These are phyloP conservation scores for Nakaseomyces nivariensis DNA, from an alignment of 1,139 yeast species.

Conservation along the genomic window DNA sequence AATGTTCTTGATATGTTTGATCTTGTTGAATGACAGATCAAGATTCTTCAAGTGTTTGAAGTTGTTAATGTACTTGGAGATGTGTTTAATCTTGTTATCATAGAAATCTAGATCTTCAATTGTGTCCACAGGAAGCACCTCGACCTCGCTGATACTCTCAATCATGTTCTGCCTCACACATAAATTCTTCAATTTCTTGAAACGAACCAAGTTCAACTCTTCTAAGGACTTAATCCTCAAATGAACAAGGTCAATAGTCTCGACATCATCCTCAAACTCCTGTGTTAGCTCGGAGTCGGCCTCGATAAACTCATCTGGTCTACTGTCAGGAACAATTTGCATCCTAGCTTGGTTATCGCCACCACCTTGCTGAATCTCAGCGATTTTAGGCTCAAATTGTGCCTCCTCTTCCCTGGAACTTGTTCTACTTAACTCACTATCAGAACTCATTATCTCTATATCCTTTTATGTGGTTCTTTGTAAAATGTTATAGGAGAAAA, in stretches of 20 bases:
- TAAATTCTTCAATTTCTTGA: constrained; percentile 46
- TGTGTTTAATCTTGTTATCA: constrained; percentile 85
- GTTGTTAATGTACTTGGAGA: constrained; percentile 54
- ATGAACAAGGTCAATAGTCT: constrained; percentile 68
- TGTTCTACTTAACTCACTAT: constrained; percentile 1
- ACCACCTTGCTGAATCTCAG: constrained; percentile 35
- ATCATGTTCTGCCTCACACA: constrained; percentile 81
- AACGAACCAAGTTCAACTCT: constrained; percentile 53
- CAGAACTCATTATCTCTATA: neutral
- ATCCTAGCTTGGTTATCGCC: constrained; percentile 2
- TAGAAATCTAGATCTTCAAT: constrained; percentile 79
- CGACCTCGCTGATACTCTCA: constrained; percentile 61
- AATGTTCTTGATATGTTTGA: constrained; percentile 75
- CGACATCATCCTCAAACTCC: constrained; percentile 52
- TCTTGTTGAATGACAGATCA: constrained; percentile 86
- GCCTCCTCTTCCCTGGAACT: neutral
- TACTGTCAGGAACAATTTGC: constrained; percentile 46
- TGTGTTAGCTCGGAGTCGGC: constrained; percentile 51
- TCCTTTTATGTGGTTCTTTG: too few species aligned
- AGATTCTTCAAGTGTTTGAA: constrained; percentile 49
- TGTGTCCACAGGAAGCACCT: constrained; percentile 44
- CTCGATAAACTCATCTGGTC: constrained; percentile 34
- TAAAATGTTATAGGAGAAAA: too few species aligned
- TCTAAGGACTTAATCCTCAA: constrained; percentile 61
- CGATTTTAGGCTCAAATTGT: neutral